These are phyloP conservation scores for Herpetospermum pedunculosum DNA, from an alignment of 306 rosid genomes.

Conservation along the genomic window DNA sequence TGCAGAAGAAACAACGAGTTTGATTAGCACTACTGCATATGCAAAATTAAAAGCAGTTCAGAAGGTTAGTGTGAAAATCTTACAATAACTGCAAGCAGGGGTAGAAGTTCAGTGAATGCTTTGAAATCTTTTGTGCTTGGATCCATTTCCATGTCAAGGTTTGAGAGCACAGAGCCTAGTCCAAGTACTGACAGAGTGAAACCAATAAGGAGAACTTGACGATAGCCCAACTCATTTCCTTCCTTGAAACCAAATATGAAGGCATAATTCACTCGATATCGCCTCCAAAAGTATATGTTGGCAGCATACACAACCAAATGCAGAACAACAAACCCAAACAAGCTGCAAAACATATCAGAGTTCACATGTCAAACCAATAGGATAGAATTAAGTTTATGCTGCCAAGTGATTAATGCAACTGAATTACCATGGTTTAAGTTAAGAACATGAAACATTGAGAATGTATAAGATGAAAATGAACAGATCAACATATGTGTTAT, in stretches of 20 bases:
- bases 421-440: neutral
- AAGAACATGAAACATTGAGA: neutral
- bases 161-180: slow-evolving; percentile 43
- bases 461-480: neutral
- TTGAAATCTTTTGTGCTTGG: slow-evolving; percentile 30
- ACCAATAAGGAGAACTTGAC: slow-evolving; percentile 34
- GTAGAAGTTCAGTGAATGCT: slow-evolving; percentile 47
- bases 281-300: too few species aligned
- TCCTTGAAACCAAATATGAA: too few species aligned
- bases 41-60: neutral
- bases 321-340: slow-evolving; percentile 46
- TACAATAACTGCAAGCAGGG: slow-evolving; percentile 46
- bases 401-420: neutral
- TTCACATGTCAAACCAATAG: neutral
- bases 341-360: slow-evolving; percentile 28
- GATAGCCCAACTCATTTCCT: too few species aligned
- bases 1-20: too few species aligned
- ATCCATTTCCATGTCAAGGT: slow-evolving; percentile 65
- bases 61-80: slow-evolving; percentile 3
- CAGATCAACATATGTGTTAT: neutral
- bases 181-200: slow-evolving; percentile 36
- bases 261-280: too few species aligned
- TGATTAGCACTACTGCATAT: too few species aligned
- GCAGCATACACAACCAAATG: slow-evolving; percentile 61
- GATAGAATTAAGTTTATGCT: neutral